Evolutionary conservation across 768 basidiomycete species (phyloP).

Genomic region (Clathrus columnatus): DNA sequence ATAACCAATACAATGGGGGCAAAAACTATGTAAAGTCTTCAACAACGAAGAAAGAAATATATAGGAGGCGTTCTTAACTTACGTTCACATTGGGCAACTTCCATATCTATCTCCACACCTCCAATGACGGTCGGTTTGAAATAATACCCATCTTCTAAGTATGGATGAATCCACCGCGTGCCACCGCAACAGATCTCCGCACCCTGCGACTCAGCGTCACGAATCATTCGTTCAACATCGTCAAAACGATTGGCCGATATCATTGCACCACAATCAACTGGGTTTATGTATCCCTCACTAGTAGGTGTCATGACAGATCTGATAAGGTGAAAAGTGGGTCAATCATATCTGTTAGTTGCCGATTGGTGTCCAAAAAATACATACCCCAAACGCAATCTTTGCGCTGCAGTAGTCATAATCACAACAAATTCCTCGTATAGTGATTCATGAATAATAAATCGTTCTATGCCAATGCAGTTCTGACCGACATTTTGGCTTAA

Average conservation of each 20-base stretch:
- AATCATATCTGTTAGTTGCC: background rate
- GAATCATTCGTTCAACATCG: constrained; percentile 58
- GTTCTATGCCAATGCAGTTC: constrained; percentile 96
- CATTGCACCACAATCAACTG: constrained; percentile 84
- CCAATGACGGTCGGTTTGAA: constrained; percentile 85
- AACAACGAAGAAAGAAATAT: constrained; percentile 6
- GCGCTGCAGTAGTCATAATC: constrained; percentile 53
- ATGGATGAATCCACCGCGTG: constrained; percentile 50
- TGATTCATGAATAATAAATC: constrained; percentile 73
- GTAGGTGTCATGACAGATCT: constrained; percentile 59
- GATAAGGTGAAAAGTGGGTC: background rate
- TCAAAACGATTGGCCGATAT: constrained; percentile 67
- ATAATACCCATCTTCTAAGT: constrained; percentile 66
- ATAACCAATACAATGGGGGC: constrained; percentile 87
- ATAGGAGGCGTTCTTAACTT: constrained; percentile 23
- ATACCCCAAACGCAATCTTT: constrained; percentile 54
- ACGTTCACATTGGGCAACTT: constrained; percentile 77
- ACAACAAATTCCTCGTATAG: constrained; percentile 71
- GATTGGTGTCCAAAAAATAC: too few relatives aligned
- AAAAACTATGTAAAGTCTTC: constrained; percentile 50
- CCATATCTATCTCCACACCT: constrained; percentile 60
- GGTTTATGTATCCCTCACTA: constrained; percentile 59
- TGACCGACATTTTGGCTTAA: constrained; percentile 85
- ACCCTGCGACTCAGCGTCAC: constrained; percentile 59
- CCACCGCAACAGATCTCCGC: constrained; percentile 59